Evolutionary conservation across 257 asterid species (phyloP), one percentile per base, ranked within the genome.

Genomic region (Solanum pimpinellifolium): DNA sequence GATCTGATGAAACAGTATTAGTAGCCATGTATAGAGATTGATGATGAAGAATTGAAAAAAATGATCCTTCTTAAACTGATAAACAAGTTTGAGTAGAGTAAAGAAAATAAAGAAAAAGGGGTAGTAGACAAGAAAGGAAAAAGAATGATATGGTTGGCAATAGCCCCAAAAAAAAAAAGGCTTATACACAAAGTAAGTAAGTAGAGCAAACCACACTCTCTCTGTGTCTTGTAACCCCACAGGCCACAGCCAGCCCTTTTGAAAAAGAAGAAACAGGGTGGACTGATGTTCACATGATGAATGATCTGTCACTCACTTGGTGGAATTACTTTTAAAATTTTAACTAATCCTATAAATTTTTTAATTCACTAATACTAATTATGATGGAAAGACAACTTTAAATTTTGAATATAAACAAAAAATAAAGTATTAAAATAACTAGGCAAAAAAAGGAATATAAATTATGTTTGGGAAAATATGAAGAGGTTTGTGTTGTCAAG

Each of bases 71-170:
- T 78, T 78, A 21, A 59, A 59, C 62, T 78, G 84, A 66, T 35
- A 60, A 83, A 35, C 33, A 86, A 41, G 81, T 41, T 37, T 56
- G 44, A 44, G 18, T 47, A 83, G 65, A 23, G 59, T 7, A 56
- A 21, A 33, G 29, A 82, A 20, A 65, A 41, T 52, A 42, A 39
- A 65, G 27, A 82, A 39, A 25, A 37, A 21, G 31, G 62, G 21
- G 12, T 6, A 27, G 13, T 18, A 62, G 78, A 41, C 68, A n/a
- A 56, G 18, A 47, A 23, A 49, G 68, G 72, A 59, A 90, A 90
- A 88, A 90, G 93, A 93, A 94, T 94, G 94, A 92, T 91, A 90
- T 84, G 95, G 93, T 91, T 92, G 95, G 95, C 94, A 90, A 93
- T 90, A 91, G 88, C 93, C 90, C 66, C 31, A 0, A 29, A 29